These are phyloP conservation scores for Ogataea paradorogensis DNA, from an alignment of 805 yeast species.

Conservation along the genomic window DNA sequence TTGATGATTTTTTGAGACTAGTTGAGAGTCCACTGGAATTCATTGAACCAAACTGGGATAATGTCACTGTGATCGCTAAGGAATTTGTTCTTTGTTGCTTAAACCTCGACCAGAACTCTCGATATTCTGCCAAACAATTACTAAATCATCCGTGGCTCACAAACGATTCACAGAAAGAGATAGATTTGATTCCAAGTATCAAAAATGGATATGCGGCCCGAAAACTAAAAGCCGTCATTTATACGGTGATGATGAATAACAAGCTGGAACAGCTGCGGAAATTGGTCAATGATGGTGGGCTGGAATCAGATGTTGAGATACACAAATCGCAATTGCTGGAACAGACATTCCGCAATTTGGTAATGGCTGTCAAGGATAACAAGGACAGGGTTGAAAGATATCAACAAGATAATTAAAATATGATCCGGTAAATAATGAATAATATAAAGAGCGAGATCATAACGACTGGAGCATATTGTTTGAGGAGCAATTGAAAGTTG, in stretches of 20 bases:
- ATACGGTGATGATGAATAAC: slow-evolving; percentile 72
- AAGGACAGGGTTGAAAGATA: slow-evolving; percentile 44
- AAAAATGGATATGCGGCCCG: slow-evolving; percentile 74
- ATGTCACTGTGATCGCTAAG: slow-evolving; percentile 52
- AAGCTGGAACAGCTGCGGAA: slow-evolving; percentile 61
- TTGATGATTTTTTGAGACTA: slow-evolving; percentile 24
- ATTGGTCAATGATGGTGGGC: slow-evolving; percentile 37
- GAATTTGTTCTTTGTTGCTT: slow-evolving; percentile 65
- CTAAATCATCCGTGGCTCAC: slow-evolving; percentile 72
- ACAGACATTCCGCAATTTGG: slow-evolving; percentile 15
- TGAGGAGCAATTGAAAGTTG: slow-evolving; percentile 81
- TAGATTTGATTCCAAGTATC: slow-evolving; percentile 75
- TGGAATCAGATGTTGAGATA: slow-evolving; percentile 29
- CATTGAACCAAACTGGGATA: slow-evolving; percentile 9
- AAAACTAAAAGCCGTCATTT: slow-evolving; percentile 74
- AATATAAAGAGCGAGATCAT: slow-evolving; percentile 69
- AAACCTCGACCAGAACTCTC: slow-evolving; percentile 53
- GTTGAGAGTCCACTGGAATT: slow-evolving; percentile 7
- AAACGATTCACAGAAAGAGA: slow-evolving; percentile 26
- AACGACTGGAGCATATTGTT: slow-evolving; percentile 86
- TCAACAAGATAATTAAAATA: slow-evolving; percentile 68
- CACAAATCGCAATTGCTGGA: slow-evolving; percentile 11
- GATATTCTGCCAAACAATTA: slow-evolving; percentile 64
- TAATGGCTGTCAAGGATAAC: slow-evolving; percentile 17
- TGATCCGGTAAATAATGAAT: slow-evolving; percentile 80